Percentiles rank a stretch among this genome's conserved stretches.
Conservation (phyloP, 768 basidiomycete species). For the Kwoniella heveanensis region DNA sequence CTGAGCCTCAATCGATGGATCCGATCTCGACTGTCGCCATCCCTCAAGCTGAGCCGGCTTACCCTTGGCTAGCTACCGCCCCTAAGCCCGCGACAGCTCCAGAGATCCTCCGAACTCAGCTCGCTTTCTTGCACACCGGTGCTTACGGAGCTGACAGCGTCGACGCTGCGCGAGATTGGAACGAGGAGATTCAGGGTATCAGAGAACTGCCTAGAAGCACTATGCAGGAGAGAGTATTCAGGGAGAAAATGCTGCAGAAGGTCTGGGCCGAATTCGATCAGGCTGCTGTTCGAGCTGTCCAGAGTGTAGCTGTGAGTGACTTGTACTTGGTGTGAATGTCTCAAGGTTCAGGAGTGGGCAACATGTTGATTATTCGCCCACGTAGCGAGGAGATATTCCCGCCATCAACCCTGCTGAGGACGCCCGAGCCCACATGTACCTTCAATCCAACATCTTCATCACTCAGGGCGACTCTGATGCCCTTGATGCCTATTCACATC, state of each 20-base stretch:
- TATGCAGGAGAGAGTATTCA: conserved; percentile 56
- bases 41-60: conserved; percentile 57
- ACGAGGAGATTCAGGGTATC: conserved; percentile 59
- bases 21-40: conserved; percentile 57
- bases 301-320: conserved; percentile 52
- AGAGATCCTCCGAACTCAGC: conserved; percentile 57
- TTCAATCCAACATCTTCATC: conserved; percentile 59
- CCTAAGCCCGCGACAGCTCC: conserved; percentile 47
- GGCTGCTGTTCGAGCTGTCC: conserved; percentile 56
- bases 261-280: conserved; percentile 57
- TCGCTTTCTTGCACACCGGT: conserved; percentile 58
- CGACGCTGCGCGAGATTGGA: conserved; percentile 59
- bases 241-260: conserved; percentile 57
- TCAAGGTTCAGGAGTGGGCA: too few relatives aligned
- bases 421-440: conserved; percentile 56
- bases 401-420: conserved; percentile 59
- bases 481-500: conserved; percentile 56
- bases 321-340: too few relatives aligned
- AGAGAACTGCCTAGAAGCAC: conserved; percentile 55
- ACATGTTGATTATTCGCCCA: background rate
- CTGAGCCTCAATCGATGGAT: conserved; percentile 36
- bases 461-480: conserved; percentile 58
- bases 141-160: conserved; percentile 56
- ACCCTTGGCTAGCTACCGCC: conserved; percentile 56
- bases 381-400: conserved; percentile 56